A percentile compares a stretch with the other conserved stretches of the same genome.
Evolutionary conservation across 352 stramenopile species (phyloP).

Genomic region (Phytophthora hibernalis): DNA sequence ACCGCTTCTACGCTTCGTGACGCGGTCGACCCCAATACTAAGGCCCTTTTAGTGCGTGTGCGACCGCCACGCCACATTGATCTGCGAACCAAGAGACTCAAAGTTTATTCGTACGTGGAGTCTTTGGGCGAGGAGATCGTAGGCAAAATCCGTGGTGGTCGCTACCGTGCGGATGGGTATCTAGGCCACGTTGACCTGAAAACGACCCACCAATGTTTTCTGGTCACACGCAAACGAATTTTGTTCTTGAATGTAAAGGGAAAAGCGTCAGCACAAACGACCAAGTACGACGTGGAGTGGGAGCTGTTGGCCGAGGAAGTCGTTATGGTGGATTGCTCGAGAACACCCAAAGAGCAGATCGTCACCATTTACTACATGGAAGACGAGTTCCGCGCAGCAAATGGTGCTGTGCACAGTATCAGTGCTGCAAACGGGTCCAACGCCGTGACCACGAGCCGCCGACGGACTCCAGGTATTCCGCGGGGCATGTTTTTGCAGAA

Average conservation of each 20-base stretch:
- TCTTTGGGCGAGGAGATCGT: slow-evolving; percentile 90
- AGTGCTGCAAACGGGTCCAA: slow-evolving; percentile 27
- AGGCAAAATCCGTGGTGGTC: slow-evolving; percentile 75
- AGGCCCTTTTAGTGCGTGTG: slow-evolving; percentile 77
- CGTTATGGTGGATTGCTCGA: slow-evolving; percentile 76
- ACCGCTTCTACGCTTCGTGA: slow-evolving; percentile 83
- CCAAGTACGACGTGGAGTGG: slow-evolving; percentile 85
- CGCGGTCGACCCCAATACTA: slow-evolving; percentile 80
- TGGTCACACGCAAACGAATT: slow-evolving; percentile 87
- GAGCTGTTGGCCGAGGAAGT: slow-evolving; percentile 83
- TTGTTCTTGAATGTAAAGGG: slow-evolving; percentile 79
- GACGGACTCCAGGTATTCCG: slow-evolving; percentile 40
- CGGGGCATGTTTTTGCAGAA: slow-evolving; percentile 84
- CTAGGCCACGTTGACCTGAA: slow-evolving; percentile 84
- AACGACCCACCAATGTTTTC: slow-evolving; percentile 71
- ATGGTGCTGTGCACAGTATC: slow-evolving; percentile 27
- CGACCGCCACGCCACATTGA: slow-evolving; percentile 86
- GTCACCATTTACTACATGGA: slow-evolving; percentile 78
- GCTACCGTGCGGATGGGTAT: slow-evolving; percentile 84
- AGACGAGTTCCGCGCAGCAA: slow-evolving; percentile 62
- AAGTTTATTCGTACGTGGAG: slow-evolving; percentile 89
- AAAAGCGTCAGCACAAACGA: slow-evolving; percentile 34
- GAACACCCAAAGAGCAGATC: slow-evolving; percentile 37
- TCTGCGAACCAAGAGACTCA: slow-evolving; percentile 77
- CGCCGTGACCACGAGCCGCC: slow-evolving; percentile 34